Base-by-base conservation (phyloP, 805 yeast genomes). In the Starmerella powellii region DNA sequence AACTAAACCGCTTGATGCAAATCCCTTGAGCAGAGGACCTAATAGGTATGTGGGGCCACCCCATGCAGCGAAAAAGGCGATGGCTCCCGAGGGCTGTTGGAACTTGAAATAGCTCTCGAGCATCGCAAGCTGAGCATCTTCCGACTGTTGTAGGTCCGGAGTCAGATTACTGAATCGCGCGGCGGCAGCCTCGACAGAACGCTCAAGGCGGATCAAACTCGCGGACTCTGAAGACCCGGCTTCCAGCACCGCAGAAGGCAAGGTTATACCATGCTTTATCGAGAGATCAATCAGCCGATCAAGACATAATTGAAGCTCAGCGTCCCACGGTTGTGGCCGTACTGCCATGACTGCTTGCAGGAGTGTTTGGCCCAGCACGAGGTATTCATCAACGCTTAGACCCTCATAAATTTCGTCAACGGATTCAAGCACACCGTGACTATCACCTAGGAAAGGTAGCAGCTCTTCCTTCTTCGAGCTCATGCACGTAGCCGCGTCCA, bases 321-420 rank as follows among this genome's bases (percentile, higher is more conserved):
- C 11, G 6, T 28, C 29, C 18, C 41, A 18, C 3, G 28, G 19
- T 11, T 6, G 24, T 2, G 41, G 21, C n/a, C 32, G 42, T 27
- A 44, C 13, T 2, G 47, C 36, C 6, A 46, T 17, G 10, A 43
- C 37, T n/a, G 55, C 55, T 16, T 40, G 34, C 26, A 50, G 23
- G 10, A 50, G 40, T 4, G 38, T 37, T 12, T 40, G 38, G 2
- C 54, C 51, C 15, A 54, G 40, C 30, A 39, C 26, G n/a, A 54
- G 34, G 26, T 50, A 49, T 38, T 54, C 57, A 3, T 41, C 50
- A 5, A 38, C 50, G 15, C 48, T 45, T 15, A 56, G 42, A 20
- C 45, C 34, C 27, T 46, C 50, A 20, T 56, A 53, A 16, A 58
- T 46, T 27, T 57, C 56, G 13, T 49, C 55, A 3, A 58, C 60